Evolutionary conservation across 441 rosid genomes (phyloP), one percentile per base, ranked within the genome.

Genomic region (Isatis lusitanica): DNA sequence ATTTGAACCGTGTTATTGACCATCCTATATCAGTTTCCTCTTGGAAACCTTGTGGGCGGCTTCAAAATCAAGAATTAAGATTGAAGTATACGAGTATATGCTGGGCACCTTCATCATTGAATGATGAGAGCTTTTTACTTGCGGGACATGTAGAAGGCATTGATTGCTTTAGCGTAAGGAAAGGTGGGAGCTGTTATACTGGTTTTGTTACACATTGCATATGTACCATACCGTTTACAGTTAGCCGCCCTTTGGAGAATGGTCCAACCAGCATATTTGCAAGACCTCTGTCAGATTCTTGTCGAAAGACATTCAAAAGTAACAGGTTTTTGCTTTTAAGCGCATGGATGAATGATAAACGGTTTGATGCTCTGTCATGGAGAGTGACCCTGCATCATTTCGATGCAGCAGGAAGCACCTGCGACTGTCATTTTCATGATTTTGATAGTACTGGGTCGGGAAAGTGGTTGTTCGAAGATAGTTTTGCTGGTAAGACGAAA

Each of bases 141-240:
- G 75, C 83, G 80, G 98, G 97, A 64, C 92, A 89, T 85, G 80
- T 47, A 39, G 84, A 83, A 68, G 99, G 99, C 70, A 80, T 95
- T 59, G 98, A 95, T 83, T 90, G 90, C 85, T 88, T 92, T 83
- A 70, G 89, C 15, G 86, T 95, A 72, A 84, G 83, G 77, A 63
- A 77, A 38, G 77, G 79, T 72, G 83, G 78, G 77, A 79, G 42
- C 57, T 82, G 70, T 60, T 77, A 61, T 67, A 79, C 64, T 56
- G 84, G 72, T 46, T 51, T 77, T 68, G 59, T 66, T 63, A 87
- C 90, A 76, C 90, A 82, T 72, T 82, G 70, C 76, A 42, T 88
- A 48, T 89, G 94, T 84, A 88, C 97, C 16, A 86, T 95, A 79
- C 91, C 99, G 43, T 78, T 84, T 68, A 76, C 72, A 24, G 82